Percentiles rank a stretch among this genome's conserved stretches.
Conservation (phyloP, 495 filamentous ascomycete genomes). For the Terfezia boudieri region DNA sequence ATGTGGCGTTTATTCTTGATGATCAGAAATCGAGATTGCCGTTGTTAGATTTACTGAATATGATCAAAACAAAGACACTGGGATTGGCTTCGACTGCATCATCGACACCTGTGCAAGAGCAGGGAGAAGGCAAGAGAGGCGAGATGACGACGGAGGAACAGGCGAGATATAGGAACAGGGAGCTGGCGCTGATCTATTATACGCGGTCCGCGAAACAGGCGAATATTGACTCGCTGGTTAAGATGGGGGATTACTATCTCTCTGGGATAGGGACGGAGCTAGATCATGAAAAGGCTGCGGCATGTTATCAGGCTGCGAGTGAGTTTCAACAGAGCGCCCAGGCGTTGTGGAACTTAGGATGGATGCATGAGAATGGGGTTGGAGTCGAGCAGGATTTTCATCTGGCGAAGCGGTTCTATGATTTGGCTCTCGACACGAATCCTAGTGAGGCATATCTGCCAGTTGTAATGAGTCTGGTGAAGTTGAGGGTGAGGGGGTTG, state of each 20-base stretch:
- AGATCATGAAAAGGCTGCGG: slow-evolving; percentile 71
- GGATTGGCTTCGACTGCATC: slow-evolving; percentile 92
- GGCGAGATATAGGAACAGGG: slow-evolving; percentile 8
- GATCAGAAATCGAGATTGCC: slow-evolving; percentile 44
- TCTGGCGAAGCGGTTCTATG: slow-evolving; percentile 88
- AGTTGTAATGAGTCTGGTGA: slow-evolving; percentile 67
- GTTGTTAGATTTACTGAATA: slow-evolving; percentile 20
- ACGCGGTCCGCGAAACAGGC: slow-evolving; percentile 82
- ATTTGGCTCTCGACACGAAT: slow-evolving; percentile 75
- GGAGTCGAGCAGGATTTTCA: slow-evolving; percentile 91
- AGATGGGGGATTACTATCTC: slow-evolving; percentile 97
- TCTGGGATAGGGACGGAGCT: slow-evolving; percentile 46
- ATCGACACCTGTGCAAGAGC: slow-evolving; percentile 76
- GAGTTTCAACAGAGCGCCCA: slow-evolving; percentile 81
- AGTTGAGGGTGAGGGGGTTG: slow-evolving; percentile 62
- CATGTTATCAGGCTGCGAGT: slow-evolving; percentile 77
- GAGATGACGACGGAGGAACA: slow-evolving; percentile 26
- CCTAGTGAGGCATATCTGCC: no score
- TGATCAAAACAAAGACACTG: slow-evolving; percentile 30
- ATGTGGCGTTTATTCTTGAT: slow-evolving; percentile 82
- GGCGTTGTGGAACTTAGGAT: slow-evolving; percentile 90
- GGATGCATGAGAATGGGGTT: slow-evolving; percentile 98
- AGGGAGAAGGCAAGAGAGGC: slow-evolving; percentile 90
- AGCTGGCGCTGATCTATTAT: slow-evolving; percentile 79
- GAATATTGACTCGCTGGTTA: no score